Evolutionary conservation across 106 monocot genomes (phyloP).

Genomic region (Dioscorea zingiberensis): DNA sequence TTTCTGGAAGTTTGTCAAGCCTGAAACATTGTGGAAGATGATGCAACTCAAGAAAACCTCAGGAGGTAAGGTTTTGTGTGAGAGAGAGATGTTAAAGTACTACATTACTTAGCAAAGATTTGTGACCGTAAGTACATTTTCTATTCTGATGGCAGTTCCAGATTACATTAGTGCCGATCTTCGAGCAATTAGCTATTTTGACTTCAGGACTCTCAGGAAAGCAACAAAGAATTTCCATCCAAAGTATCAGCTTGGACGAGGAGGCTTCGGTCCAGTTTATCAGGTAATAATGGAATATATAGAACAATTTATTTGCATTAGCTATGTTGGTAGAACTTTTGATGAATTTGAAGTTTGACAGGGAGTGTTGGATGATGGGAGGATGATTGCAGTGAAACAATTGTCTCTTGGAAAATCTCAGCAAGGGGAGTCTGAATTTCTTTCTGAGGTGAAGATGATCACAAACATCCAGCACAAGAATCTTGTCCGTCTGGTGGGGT

Average conservation of each 20-base stretch:
- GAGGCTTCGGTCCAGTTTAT: constrained; percentile 49
- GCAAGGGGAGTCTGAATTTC: constrained; percentile 55
- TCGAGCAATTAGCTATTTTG: constrained; percentile 29
- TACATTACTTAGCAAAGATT: not conserved
- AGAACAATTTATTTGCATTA: not conserved
- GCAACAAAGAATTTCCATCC: constrained; percentile 39
- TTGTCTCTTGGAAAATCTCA: constrained; percentile 35
- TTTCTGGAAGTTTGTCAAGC: constrained; percentile 28
- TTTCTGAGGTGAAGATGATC: constrained; percentile 43
- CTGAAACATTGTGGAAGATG: constrained; percentile 10
- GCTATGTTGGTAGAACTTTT: not conserved
- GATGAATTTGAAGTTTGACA: constrained; percentile 2
- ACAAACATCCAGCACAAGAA: constrained; percentile 58
- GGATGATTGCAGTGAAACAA: constrained; percentile 48
- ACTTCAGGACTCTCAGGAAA: constrained; percentile 36
- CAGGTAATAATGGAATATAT: constrained; percentile 15
- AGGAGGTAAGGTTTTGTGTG: constrained; percentile 8
- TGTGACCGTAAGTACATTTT: not conserved
- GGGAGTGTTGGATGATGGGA: constrained; percentile 39
- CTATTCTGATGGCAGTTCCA: constrained; percentile 6
- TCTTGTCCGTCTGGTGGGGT: constrained; percentile 40
- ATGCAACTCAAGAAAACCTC: not conserved
- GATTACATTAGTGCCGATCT: constrained; percentile 16
- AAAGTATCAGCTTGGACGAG: constrained; percentile 40
- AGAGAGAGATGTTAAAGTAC: too few species aligned